Base-by-base conservation (phyloP, 1,139 yeast genomes). In the Taphrina deformans region DNA sequence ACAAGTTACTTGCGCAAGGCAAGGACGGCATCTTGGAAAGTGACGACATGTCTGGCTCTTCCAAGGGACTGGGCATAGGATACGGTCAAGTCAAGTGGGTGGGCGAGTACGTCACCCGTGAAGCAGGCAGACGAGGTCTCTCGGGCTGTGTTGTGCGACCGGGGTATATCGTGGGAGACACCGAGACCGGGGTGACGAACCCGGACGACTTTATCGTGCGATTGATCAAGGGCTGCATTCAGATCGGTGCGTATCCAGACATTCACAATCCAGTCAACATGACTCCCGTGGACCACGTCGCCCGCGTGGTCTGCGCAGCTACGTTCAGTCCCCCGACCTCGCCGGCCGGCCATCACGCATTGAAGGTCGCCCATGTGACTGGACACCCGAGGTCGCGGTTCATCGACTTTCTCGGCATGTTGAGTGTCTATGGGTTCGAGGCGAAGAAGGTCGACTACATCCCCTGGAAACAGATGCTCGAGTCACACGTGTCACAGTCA, bases 31-130 rank as follows among this genome's bases (percentile, higher is more conserved):
- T 93, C 68, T 82, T 84, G 6, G 99, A 93, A 75, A 77, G 86
- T 10, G 99, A 93, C 75, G 88, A 86, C 71, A 81, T 93, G 71
- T 77, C 81, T 70, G 97, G 97, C 0, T 88, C 97, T 1, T 80
- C 89, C 10, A 75, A 78, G 9, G 97, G 97, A 0, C 81, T 93
- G 68, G 90, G 93, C 29, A 88, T 86, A 68, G 99, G 99, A 16
- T 93, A 93, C 73, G 99, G 99, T 50, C 99, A 93, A 78, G 85
- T 96, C 70, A 93, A 93, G 76, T 93, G 99, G 99, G 91, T 92
- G 46, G 96, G 97, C 21, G 99, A 93, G 77, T 85, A 88, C 72
- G 80, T 95, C 58, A 85, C 90, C 68, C 85, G 98, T 74, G 82
- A 82, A 67, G 99, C 99, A 6, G 98, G 97, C 62, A 82, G 81